phyloP scores from a whole-genome alignment of 1,284 basidiomycete genomes.

The Rhodotorula sp. region DNA sequence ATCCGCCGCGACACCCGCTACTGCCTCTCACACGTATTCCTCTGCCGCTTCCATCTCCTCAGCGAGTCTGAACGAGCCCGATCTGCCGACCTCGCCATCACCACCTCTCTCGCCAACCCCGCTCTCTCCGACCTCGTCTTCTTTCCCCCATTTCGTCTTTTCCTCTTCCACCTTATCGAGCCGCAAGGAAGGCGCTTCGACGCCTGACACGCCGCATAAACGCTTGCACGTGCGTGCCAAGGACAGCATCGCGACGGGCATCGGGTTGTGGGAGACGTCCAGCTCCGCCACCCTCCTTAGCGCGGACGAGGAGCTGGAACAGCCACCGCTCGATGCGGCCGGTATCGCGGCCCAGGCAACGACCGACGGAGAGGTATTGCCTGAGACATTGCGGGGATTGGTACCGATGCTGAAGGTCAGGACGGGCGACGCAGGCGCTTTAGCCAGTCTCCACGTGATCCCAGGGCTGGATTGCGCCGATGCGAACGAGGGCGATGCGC shows the following conservation, averaged over 20 bases:
- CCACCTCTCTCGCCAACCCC: not conserved
- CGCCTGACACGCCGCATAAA: not conserved
- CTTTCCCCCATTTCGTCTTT: slow-evolving; percentile 17
- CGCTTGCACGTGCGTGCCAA: slow-evolving; percentile 13
- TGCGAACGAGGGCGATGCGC: not conserved
- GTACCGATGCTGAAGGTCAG: slow-evolving; percentile 15
- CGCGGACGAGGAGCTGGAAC: not conserved
- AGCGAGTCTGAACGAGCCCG: not conserved
- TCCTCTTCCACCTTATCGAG: not conserved
- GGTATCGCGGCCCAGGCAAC: not conserved
- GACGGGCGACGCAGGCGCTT: slow-evolving; percentile 15
- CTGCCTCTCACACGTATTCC: not conserved
- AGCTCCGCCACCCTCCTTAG: not conserved
- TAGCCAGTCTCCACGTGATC: slow-evolving; percentile 17
- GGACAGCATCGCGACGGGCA: slow-evolving; percentile 34
- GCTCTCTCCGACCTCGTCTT: not conserved
- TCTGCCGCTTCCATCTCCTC: not conserved
- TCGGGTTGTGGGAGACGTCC: slow-evolving; percentile 39
- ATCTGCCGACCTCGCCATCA: not conserved
- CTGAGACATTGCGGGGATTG: slow-evolving; percentile 6
- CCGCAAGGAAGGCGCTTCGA: not conserved
- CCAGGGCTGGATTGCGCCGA: not conserved
- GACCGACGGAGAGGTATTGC: not conserved
- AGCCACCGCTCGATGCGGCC: not conserved
- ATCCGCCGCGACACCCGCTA: not conserved